Conservation (phyloP, 208 protist species). For the Leishmania tarentolae region DNA sequence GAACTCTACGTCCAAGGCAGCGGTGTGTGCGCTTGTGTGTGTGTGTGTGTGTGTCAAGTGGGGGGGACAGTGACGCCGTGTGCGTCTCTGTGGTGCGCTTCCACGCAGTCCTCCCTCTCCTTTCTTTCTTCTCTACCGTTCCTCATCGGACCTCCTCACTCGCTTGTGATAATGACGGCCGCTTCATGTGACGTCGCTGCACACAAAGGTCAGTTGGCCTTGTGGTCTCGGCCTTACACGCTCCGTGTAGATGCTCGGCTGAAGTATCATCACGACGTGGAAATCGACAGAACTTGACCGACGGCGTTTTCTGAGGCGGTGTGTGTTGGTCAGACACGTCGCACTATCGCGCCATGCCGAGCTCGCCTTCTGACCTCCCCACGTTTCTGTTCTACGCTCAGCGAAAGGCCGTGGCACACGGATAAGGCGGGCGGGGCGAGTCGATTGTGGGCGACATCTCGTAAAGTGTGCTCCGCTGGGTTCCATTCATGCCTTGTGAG, state of each 20-base stretch:
- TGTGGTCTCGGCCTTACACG: too few relatives aligned
- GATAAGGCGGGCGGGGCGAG: not conserved
- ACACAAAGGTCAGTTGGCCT: too few relatives aligned
- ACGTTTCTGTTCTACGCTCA: not conserved
- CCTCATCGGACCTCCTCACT: not conserved
- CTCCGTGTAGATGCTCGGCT: too few relatives aligned
- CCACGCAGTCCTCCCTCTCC: not conserved
- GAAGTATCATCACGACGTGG: too few relatives aligned
- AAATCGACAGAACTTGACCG: not conserved
- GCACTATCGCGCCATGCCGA: not conserved
- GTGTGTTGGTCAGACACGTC: not conserved
- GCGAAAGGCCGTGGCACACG: not conserved
- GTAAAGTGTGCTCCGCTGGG: not conserved
- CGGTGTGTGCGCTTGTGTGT: not conserved
- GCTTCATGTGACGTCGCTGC: too few relatives aligned
- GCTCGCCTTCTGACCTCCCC: not conserved
- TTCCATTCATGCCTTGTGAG: not conserved
- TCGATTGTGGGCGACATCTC: not conserved
- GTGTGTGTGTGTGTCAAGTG: not conserved
- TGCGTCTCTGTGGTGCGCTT: not conserved
- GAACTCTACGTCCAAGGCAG: not conserved
- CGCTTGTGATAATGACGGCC: not conserved
- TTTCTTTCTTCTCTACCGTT: not conserved
- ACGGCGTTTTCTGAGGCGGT: not conserved
- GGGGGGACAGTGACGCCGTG: not conserved